Evolutionary conservation across 176 grass and related monocot species (phyloP).

Genomic region (Rhynchospora breviuscula): DNA sequence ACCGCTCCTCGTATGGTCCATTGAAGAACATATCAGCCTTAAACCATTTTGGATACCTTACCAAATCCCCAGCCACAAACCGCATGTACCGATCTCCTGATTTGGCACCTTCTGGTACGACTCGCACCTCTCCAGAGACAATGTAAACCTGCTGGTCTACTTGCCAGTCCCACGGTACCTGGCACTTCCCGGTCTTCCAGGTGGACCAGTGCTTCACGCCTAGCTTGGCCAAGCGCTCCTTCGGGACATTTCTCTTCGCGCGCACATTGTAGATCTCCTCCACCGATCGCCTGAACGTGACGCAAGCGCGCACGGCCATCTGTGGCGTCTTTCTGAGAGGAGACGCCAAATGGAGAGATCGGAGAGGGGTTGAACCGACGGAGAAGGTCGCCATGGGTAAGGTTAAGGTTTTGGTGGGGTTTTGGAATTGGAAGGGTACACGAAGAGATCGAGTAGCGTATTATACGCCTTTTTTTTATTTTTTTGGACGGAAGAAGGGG

Average conservation of each 20-base stretch:
- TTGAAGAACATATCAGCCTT: slow-evolving; percentile 93
- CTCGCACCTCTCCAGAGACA: slow-evolving; percentile 77
- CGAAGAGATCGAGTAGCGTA: no score
- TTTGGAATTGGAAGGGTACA: neutral
- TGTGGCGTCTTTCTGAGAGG: neutral
- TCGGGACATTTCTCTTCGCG: slow-evolving; percentile 53
- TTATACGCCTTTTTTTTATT: no score
- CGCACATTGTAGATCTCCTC: slow-evolving; percentile 86
- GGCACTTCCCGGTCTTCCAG: slow-evolving; percentile 74
- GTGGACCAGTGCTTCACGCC: slow-evolving; percentile 61
- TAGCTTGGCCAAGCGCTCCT: slow-evolving; percentile 49
- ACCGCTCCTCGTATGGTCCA: slow-evolving; percentile 84
- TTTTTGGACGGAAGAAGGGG: no score
- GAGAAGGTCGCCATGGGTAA: slow-evolving; percentile 19
- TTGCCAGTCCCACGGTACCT: slow-evolving; percentile 87
- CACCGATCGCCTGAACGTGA: slow-evolving; percentile 30
- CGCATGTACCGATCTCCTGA: slow-evolving; percentile 74
- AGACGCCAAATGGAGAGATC: neutral
- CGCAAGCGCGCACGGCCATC: neutral
- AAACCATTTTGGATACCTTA: slow-evolving; percentile 82
- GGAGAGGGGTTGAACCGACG: slow-evolving; percentile 19
- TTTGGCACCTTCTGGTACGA: slow-evolving; percentile 63
- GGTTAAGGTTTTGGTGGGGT: neutral
- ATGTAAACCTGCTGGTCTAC: slow-evolving; percentile 92
- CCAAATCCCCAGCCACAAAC: slow-evolving; percentile 84